These are phyloP conservation scores for Hypoxylon crocopeplum DNA, from an alignment of 495 filamentous ascomycete species.

Conservation along the genomic window DNA sequence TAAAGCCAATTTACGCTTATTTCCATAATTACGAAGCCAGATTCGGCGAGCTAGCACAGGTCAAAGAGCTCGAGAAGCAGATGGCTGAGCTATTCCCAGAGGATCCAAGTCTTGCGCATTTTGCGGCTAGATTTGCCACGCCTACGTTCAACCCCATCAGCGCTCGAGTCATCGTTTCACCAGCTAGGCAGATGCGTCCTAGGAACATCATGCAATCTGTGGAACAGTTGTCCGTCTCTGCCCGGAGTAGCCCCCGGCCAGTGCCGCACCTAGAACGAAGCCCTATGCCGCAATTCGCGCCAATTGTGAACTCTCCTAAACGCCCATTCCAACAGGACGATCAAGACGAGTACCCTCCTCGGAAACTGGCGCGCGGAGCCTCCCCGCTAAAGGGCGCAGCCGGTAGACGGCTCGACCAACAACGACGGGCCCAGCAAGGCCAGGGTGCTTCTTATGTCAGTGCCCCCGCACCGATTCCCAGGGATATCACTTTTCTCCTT, in stretches of 20 bases:
- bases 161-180: conserved; percentile 82
- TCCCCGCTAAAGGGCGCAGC: conserved; percentile 89
- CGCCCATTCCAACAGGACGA: conserved; percentile 73
- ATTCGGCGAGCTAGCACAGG: conserved; percentile 88
- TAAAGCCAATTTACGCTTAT: conserved; percentile 83
- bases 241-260: conserved; percentile 62
- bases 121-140: conserved; percentile 75
- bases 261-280: conserved; percentile 43
- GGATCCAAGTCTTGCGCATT: conserved; percentile 76
- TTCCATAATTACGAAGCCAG: conserved; percentile 95
- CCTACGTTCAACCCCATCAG: conserved; percentile 68
- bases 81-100: conserved; percentile 93
- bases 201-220: conserved; percentile 61
- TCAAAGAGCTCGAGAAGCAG: conserved; percentile 86
- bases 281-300: conserved; percentile 58
- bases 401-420: conserved; percentile 80
- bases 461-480: conserved; percentile 64
- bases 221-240: conserved; percentile 52
- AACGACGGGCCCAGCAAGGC: conserved; percentile 61
- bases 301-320: conserved; percentile 75
- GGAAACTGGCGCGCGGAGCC: conserved; percentile 81
- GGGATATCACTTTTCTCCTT: conserved; percentile 80
- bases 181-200: conserved; percentile 73
- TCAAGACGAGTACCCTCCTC: conserved; percentile 75
- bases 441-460: conserved; percentile 48